Base-by-base conservation (phyloP, 2,329 filamentous ascomycete species). In the Calycina herbarum region DNA sequence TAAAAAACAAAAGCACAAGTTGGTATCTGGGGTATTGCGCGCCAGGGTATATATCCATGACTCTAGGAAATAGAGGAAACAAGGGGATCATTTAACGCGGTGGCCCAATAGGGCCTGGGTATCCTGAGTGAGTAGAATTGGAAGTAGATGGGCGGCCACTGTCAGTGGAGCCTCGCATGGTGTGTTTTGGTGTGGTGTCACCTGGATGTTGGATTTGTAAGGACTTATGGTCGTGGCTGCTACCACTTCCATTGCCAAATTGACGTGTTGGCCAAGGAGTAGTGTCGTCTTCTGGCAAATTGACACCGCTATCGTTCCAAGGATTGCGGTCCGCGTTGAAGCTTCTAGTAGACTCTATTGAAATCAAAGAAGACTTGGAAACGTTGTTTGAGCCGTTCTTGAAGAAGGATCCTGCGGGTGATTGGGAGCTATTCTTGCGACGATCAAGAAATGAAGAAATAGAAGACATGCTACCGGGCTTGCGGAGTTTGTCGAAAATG, bases 291-390 rank as follows among this genome's bases (percentile, higher is more conserved):
- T 97, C 94, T 69, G 91, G 85, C 71, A 97, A 87, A 77, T 97
- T 97, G 76, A 97, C 93, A 74, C 94, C 94, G 76, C 93, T 96
- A 78, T 98, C 94, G 78, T 97, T 97, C 94, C 94, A 98, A 68
- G 94, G 94, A 80, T 97, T 97, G 79, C 94, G 91, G 78, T 97
- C 96, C 72, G 93, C 93, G 69, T 89, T 89, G 78, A 89, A 89
- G 81, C 93, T 97, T 76, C 94, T 91, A 42, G 93, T 93, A 59
- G 94, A 97, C 80, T 98, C 94, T 78, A 97, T 94, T 69, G 93
- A 97, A 72, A 96, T 94, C 72, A 98, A 88, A 40, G 94, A 97
- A 59, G 94, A 95, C 81, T 96, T 97, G 71, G 94, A 97, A 64
- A 92, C 91, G 74, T 94, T 94, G 81, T 83, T 91, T 29, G 91